Evolutionary conservation across 148 eudicot species (phyloP), one percentile per base, ranked within the genome.

Genomic region (Vaccinium myrtillus): DNA sequence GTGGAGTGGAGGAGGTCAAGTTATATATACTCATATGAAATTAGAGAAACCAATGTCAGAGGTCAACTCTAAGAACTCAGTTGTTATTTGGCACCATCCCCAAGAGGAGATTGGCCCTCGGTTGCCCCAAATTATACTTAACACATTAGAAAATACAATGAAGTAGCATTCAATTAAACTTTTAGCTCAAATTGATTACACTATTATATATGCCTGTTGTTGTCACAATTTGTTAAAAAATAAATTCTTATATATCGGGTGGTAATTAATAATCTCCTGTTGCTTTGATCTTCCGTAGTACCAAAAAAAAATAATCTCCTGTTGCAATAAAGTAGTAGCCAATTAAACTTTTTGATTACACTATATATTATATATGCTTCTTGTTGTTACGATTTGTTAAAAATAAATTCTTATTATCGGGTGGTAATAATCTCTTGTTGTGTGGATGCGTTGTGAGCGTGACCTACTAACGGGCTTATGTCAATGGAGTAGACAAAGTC

Each of bases 91-190:
- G 81, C 81, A 25, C 30, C 81, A 83, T 63, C 48, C 32, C 81
- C 85, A 76, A 83, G 81, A 49, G 75, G 71, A 36, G 85, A 83
- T 77, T 77, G 75, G 85, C 48, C 75, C 85, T 83, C 81, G 85
- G 61, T 77, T 49, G 49, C 73, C 77, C 27, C 81, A 76, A 82
- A 82, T 65, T 19, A 23, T 50, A 77, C 6, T 81, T 10, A 23
- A 25, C 32, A 3, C 36, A 10, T 25, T 3, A 18, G 21, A 19
- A 63, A n/a, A 25, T 25, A 65, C 6, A 65, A 65, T 65, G 73
- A 51, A 51, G 54, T 51, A 51, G 54, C 6, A 51, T 13, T 51
- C 54, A 51, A 51, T 51, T 51, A 51, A 51, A 11, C 54, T 51
- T 51, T 51, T 51, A 8, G 11, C 54, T 51, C 54, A 51, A 51